Evolutionary conservation across 345 rosid genomes (phyloP).

Genomic region (Toxicodendron radicans): DNA sequence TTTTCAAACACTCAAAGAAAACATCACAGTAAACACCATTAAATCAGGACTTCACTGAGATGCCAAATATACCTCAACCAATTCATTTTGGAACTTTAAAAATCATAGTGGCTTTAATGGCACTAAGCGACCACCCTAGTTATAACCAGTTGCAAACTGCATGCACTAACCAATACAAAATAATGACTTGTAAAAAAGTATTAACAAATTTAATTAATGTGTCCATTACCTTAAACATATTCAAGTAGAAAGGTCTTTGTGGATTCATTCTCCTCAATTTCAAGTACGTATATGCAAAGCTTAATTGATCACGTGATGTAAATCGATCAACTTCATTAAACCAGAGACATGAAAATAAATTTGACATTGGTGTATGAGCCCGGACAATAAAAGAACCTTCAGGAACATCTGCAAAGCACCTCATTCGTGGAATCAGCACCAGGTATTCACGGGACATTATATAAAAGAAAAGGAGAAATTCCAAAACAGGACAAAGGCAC

Average conservation of each 20-base stretch:
- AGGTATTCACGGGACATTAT: not conserved
- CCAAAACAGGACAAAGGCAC: not conserved
- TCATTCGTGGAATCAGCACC: constrained; percentile 25
- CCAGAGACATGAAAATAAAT: constrained; percentile 92
- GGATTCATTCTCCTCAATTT: constrained; percentile 79
- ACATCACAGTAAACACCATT: not conserved
- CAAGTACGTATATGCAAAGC: constrained; percentile 90
- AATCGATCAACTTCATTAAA: constrained; percentile 91
- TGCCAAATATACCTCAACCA: too few species aligned
- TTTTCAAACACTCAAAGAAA: not conserved
- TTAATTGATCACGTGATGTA: constrained; percentile 89
- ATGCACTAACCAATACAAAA: constrained; percentile 3
- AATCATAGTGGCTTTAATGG: not conserved
- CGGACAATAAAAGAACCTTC: constrained; percentile 92
- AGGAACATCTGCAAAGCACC: constrained; percentile 73
- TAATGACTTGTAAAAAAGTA: not conserved
- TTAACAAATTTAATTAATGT: not conserved
- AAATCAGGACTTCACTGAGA: not conserved
- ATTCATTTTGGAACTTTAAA: too few species aligned
- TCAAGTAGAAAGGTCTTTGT: constrained; percentile 59
- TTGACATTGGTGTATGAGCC: constrained; percentile 94
- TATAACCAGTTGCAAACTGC: not conserved
- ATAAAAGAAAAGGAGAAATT: constrained; percentile 12
- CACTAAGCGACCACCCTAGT: not conserved
- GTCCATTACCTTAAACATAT: constrained; percentile 80